Base-by-base conservation (phyloP, 148 eudicot genomes). In the Rhododendron mucronatum region DNA sequence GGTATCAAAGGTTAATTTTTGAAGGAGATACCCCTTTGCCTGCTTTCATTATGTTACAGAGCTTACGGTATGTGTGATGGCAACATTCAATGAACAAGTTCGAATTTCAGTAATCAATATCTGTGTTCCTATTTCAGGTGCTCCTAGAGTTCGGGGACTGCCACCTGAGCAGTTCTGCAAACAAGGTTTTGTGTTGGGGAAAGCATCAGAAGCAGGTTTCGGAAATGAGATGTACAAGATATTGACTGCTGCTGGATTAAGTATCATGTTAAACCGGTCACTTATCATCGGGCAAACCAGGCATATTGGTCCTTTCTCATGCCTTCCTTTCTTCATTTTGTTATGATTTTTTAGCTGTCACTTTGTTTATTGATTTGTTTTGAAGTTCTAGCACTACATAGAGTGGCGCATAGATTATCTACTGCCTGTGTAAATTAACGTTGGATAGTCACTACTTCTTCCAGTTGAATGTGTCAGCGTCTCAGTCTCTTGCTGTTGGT, bases 211-310 rank as follows among this genome's bases (percentile, higher is more conserved):
- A 86, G 98, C 98, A 74, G 98, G 98, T 65, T 93, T 96, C 85
- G 98, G 98, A 57, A 96, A 96, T 85, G 98, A 96, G 89, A 92
- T 94, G 95, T 96, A 96, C 93, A 96, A 93, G 91, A 90, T 96
- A 84, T 76, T 96, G 73, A 94, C 94, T 83, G 95, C 94, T 85
- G 96, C 95, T 48, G 94, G 94, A 77, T 88, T 96, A 84, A 94
- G 98, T 87, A 84, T 96, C 92, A 94, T 96, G 94, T 55, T 96
- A 86, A 96, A 96, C 88, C 98, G 98, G 44, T 96, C 98, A 61
- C 89, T 96, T 80, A 93, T 96, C 86, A 94, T 96, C 78, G 98
- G 98, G 89, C 94, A 96, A 93, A 93, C 96, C 94, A 96, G 98
- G 98, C 98, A 95, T 94, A 96, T 94, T 94, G 95, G 96, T 94